Base-by-base conservation (phyloP, 2,329 filamentous ascomycete genomes). In the Penicillium oxalicum region DNA sequence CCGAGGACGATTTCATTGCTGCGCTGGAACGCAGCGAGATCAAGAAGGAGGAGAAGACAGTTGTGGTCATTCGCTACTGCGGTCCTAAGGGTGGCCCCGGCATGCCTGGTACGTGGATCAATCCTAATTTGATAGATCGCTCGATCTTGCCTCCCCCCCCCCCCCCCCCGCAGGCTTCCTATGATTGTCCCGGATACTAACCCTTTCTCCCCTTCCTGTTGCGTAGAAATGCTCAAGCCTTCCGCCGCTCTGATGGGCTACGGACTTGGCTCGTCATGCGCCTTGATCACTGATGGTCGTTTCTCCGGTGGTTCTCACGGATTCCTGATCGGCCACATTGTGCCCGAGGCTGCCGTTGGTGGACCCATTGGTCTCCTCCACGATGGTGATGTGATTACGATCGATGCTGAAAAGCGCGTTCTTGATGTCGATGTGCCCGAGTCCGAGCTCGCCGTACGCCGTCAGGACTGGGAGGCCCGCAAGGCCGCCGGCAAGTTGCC, bases 251-350 rank as follows among this genome's bases (percentile, higher is more conserved):
- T 88, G 64, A 88, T 88, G 84, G 84, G 84, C 13, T 82, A 82
- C 18, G 84, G 84, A 12, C 77, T 87, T 9, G 84, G 84, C 40
- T 73, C 84, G 49, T 83, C 87, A 53, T 80, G 84, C 24, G 85
- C 85, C 3, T 73, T 88, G 34, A 83, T 88, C 67, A 88, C 85
- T 1, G 85, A 88, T 60, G 84, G 84, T 25, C 66, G 69, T 42
- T 71, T 71, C 64, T 70, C 67, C 7, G 89, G 89, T 49, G 89
- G 87, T 45, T 86, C 81, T 53, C 88, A 93, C 77, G 88, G 88
- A 35, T 93, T 93, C 78, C 74, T 93, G 58, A 91, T 93, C 61
- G 88, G 88, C 1, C 88, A 93, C 70, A 86, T 95, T 53, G 88
- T 91, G 36, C 89, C 89, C 26, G 89, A 95, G 72, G 89, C 89